Conservation (phyloP, 1,284 basidiomycete species). For the Rhizopogon hawkerae region DNA sequence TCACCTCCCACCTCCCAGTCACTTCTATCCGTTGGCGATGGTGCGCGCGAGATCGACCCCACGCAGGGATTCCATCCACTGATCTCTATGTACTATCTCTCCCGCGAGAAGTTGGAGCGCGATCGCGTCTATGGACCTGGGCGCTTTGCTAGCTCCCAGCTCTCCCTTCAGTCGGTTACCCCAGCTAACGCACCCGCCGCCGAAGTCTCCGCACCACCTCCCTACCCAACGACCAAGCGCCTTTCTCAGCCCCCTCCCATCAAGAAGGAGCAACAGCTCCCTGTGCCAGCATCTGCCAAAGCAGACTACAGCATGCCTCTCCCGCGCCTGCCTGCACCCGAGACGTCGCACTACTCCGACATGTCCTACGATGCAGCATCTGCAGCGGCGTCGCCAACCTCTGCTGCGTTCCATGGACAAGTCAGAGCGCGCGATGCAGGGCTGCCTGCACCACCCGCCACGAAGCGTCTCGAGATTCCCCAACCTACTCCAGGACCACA, state of each 20-base stretch:
- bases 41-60: constrained; percentile 62
- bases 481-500: constrained; percentile 25
- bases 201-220: constrained; percentile 20
- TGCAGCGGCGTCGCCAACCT: constrained; percentile 42
- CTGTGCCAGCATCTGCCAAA: constrained; percentile 28
- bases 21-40: constrained; percentile 38
- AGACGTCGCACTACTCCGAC: constrained; percentile 68
- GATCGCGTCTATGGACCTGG: constrained; percentile 90
- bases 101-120: constrained; percentile 90
- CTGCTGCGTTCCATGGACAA: constrained; percentile 46
- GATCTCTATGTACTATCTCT: constrained; percentile 94
- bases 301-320: constrained; percentile 77
- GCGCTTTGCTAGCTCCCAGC: constrained; percentile 88
- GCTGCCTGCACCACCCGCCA: constrained; percentile 16
- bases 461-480: constrained; percentile 29
- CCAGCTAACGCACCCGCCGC: constrained; percentile 16
- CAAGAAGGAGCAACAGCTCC: constrained; percentile 17
- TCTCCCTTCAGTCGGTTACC: constrained; percentile 32
- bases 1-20: constrained; percentile 52
- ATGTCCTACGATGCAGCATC: constrained; percentile 61
- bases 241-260: constrained; percentile 21
- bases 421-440: constrained; percentile 50
- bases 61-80: constrained; percentile 92
- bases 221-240: constrained; percentile 16
- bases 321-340: constrained; percentile 73